Base-by-base conservation (phyloP, 768 basidiomycete genomes). In the Neoboletus subvelutipes region DNA sequence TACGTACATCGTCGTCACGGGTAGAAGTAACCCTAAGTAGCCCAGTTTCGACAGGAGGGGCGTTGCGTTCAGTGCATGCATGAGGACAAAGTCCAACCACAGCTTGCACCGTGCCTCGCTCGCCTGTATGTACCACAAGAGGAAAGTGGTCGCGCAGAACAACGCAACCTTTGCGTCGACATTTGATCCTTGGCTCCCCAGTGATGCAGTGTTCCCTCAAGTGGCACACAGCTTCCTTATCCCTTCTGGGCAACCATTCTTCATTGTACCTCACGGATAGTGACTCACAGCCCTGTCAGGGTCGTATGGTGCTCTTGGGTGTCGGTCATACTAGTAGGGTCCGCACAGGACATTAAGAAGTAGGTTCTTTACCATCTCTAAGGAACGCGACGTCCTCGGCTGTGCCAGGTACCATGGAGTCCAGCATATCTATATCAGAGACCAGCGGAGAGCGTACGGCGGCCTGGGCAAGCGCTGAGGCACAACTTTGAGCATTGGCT, bases 291-390 rank as follows among this genome's bases (percentile, higher is more conserved):
- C 61, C 0, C 73, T 73, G 56, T 82, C 62, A 5, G 79, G 77
- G 52, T 83, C 76, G 64, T 85, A 85, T 0, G 81, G 80, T n/a
- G 20, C 17, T 18, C 3, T 5, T n/a, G n/a, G n/a, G n/a, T n/a
- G n/a, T n/a, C n/a, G 15, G 34, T 36, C 15, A 36, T 17, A 36
- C 29, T 29, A 5, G n/a, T n/a, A n/a, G n/a, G n/a, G n/a, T n/a
- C n/a, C n/a, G n/a, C n/a, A n/a, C n/a, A n/a, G n/a, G n/a, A n/a
- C n/a, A n/a, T n/a, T n/a, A n/a, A n/a, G n/a, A n/a, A n/a, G n/a
- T n/a, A n/a, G n/a, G n/a, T n/a, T n/a, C n/a, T n/a, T n/a, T n/a
- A n/a, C n/a, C n/a, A 56, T 60, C 45, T 50, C 37, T 18, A 10
- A 31, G 41, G 26, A 37, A 43, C n/a, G 33, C n/a, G 42, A 42